Base-by-base conservation (phyloP, 2,329 filamentous ascomycete genomes). In the Neopestalotiopsis sp. region DNA sequence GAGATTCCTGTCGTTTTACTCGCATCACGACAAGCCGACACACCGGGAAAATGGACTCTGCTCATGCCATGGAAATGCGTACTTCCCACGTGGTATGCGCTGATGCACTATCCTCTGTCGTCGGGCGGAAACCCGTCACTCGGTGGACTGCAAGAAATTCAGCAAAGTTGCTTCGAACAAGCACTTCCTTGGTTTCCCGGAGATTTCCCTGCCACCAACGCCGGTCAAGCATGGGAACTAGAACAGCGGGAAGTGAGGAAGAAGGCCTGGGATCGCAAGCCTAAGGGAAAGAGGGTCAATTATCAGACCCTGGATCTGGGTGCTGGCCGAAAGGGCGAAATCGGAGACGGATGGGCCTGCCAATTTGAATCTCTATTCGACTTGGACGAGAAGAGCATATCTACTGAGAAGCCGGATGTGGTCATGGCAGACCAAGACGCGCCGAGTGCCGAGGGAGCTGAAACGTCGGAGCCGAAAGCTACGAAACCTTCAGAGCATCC, bases 51-150 rank as follows among this genome's bases (percentile, higher is more conserved):
- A 0, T 98, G 94, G 94, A 96, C 91, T 0, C 78, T 98, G 1
- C 84, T 98, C 30, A 86, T 96, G 3, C 96, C 96, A 0, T 98
- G 95, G 94, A 94, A 93, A 77, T 97, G 93, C 74, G 92, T 98
- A 45, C 84, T 90, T 45, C 89, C 94, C 0, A 85, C 98, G 40
- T 99, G 96, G 96, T 92, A 95, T 74, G 90, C 89, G 61, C 81
- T 98, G 14, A 91, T 97, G 81, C 94, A 94, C 76, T 94, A 91
- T 69, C 93, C 94, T 0, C 84, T 97, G 0, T 92, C 90, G 0
- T 92, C 90, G 1, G 94, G 94, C 7, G 91, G 92, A 0, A 97
- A 94, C 69, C 92, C 94, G 1, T 87, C 91, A 30, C 94, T 97
- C 73, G 95, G 93, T 1, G 95, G 96, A 0, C 76, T 98, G 40